Percentiles rank a stretch among this genome's conserved stretches.
Conservation (phyloP, 176 grass and related monocot species). For the Urochloa ruziziensis region DNA sequence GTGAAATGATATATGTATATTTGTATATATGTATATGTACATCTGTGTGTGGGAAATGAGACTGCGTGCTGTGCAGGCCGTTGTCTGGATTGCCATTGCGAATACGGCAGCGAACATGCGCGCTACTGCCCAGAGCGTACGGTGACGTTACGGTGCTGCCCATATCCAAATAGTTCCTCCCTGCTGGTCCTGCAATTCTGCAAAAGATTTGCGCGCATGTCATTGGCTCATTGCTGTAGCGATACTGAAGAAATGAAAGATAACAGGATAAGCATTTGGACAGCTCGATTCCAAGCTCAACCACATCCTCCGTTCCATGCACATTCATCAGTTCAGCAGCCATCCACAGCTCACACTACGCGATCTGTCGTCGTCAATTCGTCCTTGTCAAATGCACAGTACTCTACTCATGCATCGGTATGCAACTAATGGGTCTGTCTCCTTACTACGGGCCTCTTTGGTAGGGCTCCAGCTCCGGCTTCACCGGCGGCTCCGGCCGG, state of each 20-base stretch:
- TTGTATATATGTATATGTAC: too few relatives aligned
- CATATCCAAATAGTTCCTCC: background rate
- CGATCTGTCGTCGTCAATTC: background rate
- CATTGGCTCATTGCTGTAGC: background rate
- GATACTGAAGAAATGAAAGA: background rate
- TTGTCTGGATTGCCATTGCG: background rate
- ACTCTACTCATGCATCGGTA: too few relatives aligned
- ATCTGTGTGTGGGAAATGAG: too few relatives aligned
- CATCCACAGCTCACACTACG: background rate
- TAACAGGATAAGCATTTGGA: too few relatives aligned
- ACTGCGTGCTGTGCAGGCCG: background rate
- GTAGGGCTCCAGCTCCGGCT: too few relatives aligned
- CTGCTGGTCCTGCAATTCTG: background rate
- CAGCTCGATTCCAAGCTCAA: background rate
- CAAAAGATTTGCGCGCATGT: background rate
- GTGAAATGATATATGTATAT: background rate
- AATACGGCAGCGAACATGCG: background rate
- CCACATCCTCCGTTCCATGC: background rate
- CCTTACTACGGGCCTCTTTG: too few relatives aligned
- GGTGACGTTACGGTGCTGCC: background rate
- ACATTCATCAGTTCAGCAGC: background rate
- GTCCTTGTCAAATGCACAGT: background rate
- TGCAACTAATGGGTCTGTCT: too few relatives aligned
- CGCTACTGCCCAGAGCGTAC: background rate
- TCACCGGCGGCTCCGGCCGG: too few relatives aligned